Conservation (phyloP, 2,329 filamentous ascomycete genomes). For the Myriangium duriaei region DNA sequence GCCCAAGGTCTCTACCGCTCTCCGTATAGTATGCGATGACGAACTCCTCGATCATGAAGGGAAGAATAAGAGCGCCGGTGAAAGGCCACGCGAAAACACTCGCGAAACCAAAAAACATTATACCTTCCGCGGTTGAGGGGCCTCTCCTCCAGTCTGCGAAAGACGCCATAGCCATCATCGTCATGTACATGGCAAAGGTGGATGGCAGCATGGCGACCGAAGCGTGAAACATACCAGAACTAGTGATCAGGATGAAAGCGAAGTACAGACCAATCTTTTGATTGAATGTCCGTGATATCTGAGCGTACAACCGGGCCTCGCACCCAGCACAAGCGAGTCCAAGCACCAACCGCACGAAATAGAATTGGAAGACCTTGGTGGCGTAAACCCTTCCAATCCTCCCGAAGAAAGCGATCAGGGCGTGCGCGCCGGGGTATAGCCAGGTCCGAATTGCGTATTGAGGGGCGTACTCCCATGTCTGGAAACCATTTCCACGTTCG, state of each 20-base stretch:
- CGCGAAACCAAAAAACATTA: constrained; percentile 82
- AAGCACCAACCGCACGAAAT: constrained; percentile 65
- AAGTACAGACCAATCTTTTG: constrained; percentile 77
- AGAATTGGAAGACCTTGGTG: constrained; percentile 58
- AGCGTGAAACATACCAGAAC: constrained; percentile 87
- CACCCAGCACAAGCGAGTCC: constrained; percentile 67
- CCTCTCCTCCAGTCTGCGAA: constrained; percentile 86
- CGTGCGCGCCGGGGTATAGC: constrained; percentile 76
- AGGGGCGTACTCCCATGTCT: constrained; percentile 98
- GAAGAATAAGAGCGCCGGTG: constrained; percentile 65
- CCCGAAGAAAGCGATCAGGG: constrained; percentile 54
- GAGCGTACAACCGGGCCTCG: constrained; percentile 69
- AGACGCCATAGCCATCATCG: constrained; percentile 70
- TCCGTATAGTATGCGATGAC: constrained; percentile 38
- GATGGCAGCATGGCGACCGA: constrained; percentile 79
- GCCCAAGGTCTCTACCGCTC: constrained; percentile 36
- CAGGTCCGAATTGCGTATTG: constrained; percentile 91
- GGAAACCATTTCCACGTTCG: constrained; percentile 78
- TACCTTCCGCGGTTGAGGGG: constrained; percentile 65
- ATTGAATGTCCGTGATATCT: constrained; percentile 64
- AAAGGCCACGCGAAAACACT: constrained; percentile 92
- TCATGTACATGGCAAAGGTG: constrained; percentile 92
- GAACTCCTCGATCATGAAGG: constrained; percentile 69
- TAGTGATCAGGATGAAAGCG: constrained; percentile 61
- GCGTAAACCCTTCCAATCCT: constrained; percentile 37